A percentile compares a stretch with the other conserved stretches of the same genome.
Evolutionary conservation across 345 rosid species (phyloP).

Genomic region (Salix dunnii): DNA sequence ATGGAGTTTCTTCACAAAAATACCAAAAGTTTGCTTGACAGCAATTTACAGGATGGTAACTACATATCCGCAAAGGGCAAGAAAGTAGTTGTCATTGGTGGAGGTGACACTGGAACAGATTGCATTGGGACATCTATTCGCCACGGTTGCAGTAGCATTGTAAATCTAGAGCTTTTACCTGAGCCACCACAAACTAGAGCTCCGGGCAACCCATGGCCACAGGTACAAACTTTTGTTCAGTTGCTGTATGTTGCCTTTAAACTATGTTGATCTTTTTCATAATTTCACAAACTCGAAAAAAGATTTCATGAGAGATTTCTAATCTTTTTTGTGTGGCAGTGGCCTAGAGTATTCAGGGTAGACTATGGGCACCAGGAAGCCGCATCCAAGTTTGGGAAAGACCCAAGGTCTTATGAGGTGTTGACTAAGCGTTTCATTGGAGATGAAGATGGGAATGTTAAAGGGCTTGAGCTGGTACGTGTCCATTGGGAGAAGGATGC

Average conservation of each 20-base stretch:
- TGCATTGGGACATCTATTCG: constrained; percentile 97
- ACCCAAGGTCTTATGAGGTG: constrained; percentile 89
- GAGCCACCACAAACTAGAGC: constrained; percentile 84
- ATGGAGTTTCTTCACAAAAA: constrained; percentile 97
- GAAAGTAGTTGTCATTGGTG: constrained; percentile 95
- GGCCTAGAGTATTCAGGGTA: constrained; percentile 92
- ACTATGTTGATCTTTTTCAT: neutral
- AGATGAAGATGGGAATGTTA: constrained; percentile 72
- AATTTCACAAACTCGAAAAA: neutral
- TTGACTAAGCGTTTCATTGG: constrained; percentile 87
- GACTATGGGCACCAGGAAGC: constrained; percentile 99
- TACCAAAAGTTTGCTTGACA: constrained; percentile 97
- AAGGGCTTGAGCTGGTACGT: constrained; percentile 74
- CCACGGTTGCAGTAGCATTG: constrained; percentile 73
- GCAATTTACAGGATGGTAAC: constrained; percentile 71
- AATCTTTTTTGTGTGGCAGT: constrained; percentile 42
- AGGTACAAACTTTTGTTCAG: constrained; percentile 40
- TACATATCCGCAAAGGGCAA: constrained; percentile 89
- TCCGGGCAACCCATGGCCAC: constrained; percentile 99
- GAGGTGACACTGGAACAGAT: constrained; percentile 99
- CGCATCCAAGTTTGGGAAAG: constrained; percentile 74
- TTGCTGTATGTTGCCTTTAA: neutral
- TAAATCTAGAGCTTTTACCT: constrained; percentile 92
- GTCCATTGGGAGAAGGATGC: constrained; percentile 92
- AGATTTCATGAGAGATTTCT: neutral